phyloP scores from a whole-genome alignment of 1,139 yeast genomes.

The Yamadazyma blattariae region DNA sequence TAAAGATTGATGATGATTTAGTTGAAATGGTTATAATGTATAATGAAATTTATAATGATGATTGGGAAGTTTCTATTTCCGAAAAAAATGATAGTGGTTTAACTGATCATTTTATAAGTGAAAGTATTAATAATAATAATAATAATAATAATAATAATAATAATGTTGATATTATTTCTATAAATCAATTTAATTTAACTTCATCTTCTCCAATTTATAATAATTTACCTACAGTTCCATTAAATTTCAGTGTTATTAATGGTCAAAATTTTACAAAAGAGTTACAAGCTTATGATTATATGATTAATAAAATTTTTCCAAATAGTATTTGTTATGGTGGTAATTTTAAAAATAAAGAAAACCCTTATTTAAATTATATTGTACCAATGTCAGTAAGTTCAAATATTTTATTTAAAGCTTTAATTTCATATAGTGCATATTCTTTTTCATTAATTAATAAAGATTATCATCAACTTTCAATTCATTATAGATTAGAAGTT shows the following conservation, averaged over 20 bases:
- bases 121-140: neutral
- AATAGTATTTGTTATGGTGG: conserved; percentile 28
- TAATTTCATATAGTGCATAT: conserved; percentile 33
- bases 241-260: conserved; percentile 7
- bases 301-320: conserved; percentile 30
- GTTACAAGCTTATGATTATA: conserved; percentile 22
- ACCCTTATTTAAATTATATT: conserved; percentile 33
- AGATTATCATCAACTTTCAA: conserved; percentile 22
- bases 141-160: neutral
- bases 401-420: conserved; percentile 24
- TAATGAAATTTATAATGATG: conserved; percentile 1
- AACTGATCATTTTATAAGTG: neutral
- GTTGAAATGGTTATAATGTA: conserved; percentile 9
- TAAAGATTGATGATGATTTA: conserved; percentile 3
- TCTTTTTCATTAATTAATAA: conserved; percentile 23
- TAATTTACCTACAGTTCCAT: conserved; percentile 1
- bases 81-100: too few relatives aligned
- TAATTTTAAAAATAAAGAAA: conserved; percentile 11
- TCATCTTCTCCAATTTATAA: neutral
- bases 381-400: conserved; percentile 32
- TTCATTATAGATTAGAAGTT: conserved; percentile 21
- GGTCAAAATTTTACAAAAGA: conserved; percentile 14
- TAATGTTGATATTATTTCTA: neutral
- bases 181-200: neutral
- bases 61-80: neutral